Evolutionary conservation across 2,329 filamentous ascomycete genomes (phyloP).

Genomic region (Fusarium luffae): DNA sequence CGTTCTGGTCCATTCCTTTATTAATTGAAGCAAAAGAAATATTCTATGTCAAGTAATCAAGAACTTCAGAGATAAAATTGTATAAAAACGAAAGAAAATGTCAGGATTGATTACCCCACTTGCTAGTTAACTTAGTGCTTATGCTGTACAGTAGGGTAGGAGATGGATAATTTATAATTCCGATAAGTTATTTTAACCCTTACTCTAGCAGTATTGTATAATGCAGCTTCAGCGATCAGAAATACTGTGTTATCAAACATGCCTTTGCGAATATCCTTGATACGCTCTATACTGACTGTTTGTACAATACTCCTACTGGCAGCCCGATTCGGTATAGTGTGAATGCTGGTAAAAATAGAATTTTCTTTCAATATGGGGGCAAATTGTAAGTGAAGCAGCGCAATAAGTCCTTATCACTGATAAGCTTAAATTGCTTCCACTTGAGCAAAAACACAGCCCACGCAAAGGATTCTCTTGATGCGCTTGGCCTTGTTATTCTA

Average conservation of each 20-base stretch:
- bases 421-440: not conserved
- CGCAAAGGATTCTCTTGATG: not conserved
- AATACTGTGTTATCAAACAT: fast-evolving
- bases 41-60: fast-evolving
- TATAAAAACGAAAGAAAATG: not conserved
- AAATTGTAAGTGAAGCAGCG: not conserved
- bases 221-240: not conserved
- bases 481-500: not conserved
- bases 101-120: not conserved
- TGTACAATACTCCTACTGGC: too few relatives aligned
- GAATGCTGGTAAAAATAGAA: too few relatives aligned
- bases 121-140: not conserved
- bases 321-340: not conserved
- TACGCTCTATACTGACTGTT: not conserved
- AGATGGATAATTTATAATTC: not conserved
- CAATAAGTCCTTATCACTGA: not conserved
- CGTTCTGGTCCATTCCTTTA: not conserved
- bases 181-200: not conserved
- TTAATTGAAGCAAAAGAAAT: not conserved
- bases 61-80: not conserved
- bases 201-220: not conserved
- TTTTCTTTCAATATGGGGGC: too few relatives aligned
- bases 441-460: not conserved
- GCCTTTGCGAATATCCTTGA: not conserved
- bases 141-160: not conserved